phyloP scores from a whole-genome alignment of 352 stramenopile genomes.

The Globisporangium canariense region DNA sequence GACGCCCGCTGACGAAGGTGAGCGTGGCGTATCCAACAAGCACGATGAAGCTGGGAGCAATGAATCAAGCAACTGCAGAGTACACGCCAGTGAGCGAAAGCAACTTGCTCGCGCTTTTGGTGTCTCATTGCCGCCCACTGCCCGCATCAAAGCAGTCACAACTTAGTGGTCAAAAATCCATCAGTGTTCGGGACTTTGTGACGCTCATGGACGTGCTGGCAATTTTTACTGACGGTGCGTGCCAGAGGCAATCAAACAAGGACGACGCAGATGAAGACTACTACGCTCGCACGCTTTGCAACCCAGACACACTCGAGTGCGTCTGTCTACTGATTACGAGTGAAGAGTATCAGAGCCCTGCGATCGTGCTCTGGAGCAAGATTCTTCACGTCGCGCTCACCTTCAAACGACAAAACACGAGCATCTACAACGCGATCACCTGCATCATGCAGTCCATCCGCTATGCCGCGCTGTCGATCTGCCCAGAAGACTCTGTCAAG shows the following conservation, averaged over 20 bases:
- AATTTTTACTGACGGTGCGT: slow-evolving; percentile 18
- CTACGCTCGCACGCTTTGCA: slow-evolving; percentile 30
- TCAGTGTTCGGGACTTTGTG: slow-evolving; percentile 31
- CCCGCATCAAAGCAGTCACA: background rate
- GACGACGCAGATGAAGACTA: slow-evolving; percentile 25
- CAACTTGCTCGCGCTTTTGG: slow-evolving; percentile 34
- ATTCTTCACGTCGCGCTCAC: slow-evolving; percentile 30
- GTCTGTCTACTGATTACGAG: slow-evolving; percentile 37
- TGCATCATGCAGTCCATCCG: slow-evolving; percentile 51
- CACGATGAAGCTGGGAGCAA: slow-evolving; percentile 24
- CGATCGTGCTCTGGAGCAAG: slow-evolving; percentile 35
- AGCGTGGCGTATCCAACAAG: slow-evolving; percentile 51
- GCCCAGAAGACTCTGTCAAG: slow-evolving; percentile 19
- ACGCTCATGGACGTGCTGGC: slow-evolving; percentile 45
- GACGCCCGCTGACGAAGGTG: slow-evolving; percentile 27
- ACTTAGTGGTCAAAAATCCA: slow-evolving; percentile 8
- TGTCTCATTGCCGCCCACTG: slow-evolving; percentile 54
- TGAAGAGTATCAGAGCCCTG: slow-evolving; percentile 28
- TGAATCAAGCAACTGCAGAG: slow-evolving; percentile 17
- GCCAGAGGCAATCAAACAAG: background rate
- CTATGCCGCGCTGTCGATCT: slow-evolving; percentile 39
- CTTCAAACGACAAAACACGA: slow-evolving; percentile 34
- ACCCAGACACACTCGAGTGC: slow-evolving; percentile 38
- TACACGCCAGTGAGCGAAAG: slow-evolving; percentile 29
- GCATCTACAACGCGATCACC: slow-evolving; percentile 45